These are phyloP conservation scores for Heliamphora exappendiculata DNA, from an alignment of 148 eudicot genomes.

Conservation along the genomic window DNA sequence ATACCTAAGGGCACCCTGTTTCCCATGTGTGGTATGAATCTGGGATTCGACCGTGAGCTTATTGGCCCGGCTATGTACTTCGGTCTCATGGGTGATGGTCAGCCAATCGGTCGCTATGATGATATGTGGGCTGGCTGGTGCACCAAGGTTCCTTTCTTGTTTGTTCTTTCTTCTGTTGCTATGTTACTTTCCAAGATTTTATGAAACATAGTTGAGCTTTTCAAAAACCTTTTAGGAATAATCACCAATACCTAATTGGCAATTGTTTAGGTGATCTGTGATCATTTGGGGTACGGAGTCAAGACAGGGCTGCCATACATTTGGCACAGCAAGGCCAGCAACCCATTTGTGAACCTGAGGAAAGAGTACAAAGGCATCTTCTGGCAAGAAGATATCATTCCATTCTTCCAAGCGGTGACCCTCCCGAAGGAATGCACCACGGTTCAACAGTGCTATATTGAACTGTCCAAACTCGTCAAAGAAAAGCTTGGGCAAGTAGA, in stretches of 20 bases:
- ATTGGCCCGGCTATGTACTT: constrained; percentile 75
- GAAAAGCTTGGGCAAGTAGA: constrained; percentile 56
- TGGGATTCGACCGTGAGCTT: constrained; percentile 58
- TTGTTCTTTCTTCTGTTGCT: neutral
- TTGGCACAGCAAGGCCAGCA: constrained; percentile 76
- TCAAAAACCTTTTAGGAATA: too few species aligned
- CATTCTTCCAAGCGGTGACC: constrained; percentile 47
- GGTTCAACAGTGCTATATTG: constrained; percentile 58
- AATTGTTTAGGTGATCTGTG: constrained; percentile 48
- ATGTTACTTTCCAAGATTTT: neutral
- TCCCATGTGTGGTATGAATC: constrained; percentile 73
- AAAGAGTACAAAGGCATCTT: constrained; percentile 71
- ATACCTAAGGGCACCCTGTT: constrained; percentile 58
- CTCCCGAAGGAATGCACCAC: constrained; percentile 56
- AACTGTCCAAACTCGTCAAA: constrained; percentile 48
- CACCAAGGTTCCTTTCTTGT: constrained; percentile 33
- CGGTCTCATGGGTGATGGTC: constrained; percentile 78
- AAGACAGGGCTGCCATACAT: constrained; percentile 74
- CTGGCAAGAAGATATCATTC: constrained; percentile 79
- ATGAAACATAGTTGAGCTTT: neutral
- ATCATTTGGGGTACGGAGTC: constrained; percentile 57
- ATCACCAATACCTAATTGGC: too few species aligned
- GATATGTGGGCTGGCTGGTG: constrained; percentile 87
- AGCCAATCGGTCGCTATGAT: constrained; percentile 67
- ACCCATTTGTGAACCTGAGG: constrained; percentile 64